These are phyloP conservation scores for Lentinus tigrinus DNA, from an alignment of 768 basidiomycete species.

Conservation along the genomic window DNA sequence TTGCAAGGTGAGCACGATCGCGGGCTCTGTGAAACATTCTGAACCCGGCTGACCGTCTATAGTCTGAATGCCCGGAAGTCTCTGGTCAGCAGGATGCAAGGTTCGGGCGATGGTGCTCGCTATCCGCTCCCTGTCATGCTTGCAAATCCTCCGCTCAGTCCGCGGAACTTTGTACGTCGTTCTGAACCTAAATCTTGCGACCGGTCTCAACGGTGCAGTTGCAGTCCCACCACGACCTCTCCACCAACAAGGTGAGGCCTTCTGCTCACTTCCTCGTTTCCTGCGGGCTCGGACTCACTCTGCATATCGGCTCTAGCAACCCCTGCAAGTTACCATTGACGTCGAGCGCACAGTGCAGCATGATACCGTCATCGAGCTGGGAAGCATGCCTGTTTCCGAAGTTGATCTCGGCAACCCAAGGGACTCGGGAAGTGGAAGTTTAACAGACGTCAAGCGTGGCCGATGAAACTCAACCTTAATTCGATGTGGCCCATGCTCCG, in stretches of 20 bases:
- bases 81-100: slow-evolving; percentile 7
- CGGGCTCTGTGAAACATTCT: not conserved
- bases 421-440: too few relatives aligned
- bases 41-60: not conserved
- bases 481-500: too few relatives aligned
- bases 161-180: slow-evolving; percentile 3
- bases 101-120: slow-evolving; percentile 1
- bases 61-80: slow-evolving; percentile 16
- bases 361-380: not conserved
- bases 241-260: not conserved
- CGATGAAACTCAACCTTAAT: too few relatives aligned
- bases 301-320: not conserved
- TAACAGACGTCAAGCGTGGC: too few relatives aligned
- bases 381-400: not conserved
- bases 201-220: not conserved
- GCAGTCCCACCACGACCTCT: not conserved
- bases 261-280: not conserved
- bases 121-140: slow-evolving; percentile 9
- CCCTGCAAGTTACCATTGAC: slow-evolving; percentile 9
- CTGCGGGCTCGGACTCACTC: not conserved
- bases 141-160: not conserved
- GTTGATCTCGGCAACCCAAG: not conserved
- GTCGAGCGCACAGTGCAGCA: slow-evolving; percentile 13
- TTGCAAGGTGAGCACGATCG: slow-evolving; percentile 21
- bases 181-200: not conserved